Base-by-base conservation (phyloP, 352 stramenopile genomes). In the Aphanomyces stellatus region DNA sequence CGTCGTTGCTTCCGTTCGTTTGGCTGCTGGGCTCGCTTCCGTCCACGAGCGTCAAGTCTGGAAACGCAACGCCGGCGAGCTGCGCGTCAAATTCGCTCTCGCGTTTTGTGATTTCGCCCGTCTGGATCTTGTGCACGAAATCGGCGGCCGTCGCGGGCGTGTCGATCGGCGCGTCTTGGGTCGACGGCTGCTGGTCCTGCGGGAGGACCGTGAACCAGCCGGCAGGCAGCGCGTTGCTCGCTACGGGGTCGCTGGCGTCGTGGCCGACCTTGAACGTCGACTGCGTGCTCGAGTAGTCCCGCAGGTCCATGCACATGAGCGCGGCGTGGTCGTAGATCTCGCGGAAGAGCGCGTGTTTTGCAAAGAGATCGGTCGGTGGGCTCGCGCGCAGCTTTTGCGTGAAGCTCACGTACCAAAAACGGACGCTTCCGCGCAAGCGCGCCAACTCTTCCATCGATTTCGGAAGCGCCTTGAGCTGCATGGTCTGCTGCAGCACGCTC, bases 161-260 rank as follows among this genome's bases (percentile, higher is more conserved):
- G 30, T 57, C 49, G 30, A 57, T 24, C 33, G 19, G 49, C 0
- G 22, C 49, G 22, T 28, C 25, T 28, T 19, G 31, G 17, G 27
- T 3, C 30, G 53, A 37, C 34, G 55, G 35, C 3, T 6, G 37
- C 25, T 33, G 5, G n/a, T 31, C 3, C 40, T 51, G 7, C 11
- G 82, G 70, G 15, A 92, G 75, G 37, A 89, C 78, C 34, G 90
- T 75, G 53, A 91, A 92, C 86, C 86, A 95, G 22, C 83, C 81
- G 8, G 80, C 78, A 0, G 86, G 86, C 0, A 95, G 74, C 22
- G 77, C 72, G 41, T 76, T 89, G 57, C 88, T 92, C 2, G 86
- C 81, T n/a, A n/a, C n/a, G 61, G 84, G 91, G 63, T 79, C 83
- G 13, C 88, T 76, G 3, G 75, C 61, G 33, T 78, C 77, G 22